Evolutionary conservation across 345 rosid genomes (phyloP).

Genomic region (Gynandropsis gynandra): DNA sequence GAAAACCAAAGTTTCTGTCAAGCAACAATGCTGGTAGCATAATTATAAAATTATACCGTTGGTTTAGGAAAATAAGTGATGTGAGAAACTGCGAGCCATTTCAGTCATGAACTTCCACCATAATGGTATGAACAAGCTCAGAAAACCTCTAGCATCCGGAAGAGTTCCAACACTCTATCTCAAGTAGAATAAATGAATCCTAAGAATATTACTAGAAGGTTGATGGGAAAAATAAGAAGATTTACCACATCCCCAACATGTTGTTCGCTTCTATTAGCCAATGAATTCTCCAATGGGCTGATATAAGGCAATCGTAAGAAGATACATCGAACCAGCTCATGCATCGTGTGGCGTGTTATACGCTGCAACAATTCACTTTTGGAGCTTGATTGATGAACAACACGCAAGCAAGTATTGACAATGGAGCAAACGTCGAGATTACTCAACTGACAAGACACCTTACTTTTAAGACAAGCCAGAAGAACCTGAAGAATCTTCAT

Average conservation of each 20-base stretch:
- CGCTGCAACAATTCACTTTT: conserved; percentile 70
- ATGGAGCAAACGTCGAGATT: conserved; percentile 66
- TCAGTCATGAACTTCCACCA: conserved; percentile 1
- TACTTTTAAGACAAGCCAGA: conserved; percentile 69
- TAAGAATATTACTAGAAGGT: not conserved
- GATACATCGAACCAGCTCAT: conserved; percentile 63
- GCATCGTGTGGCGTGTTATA: conserved; percentile 69
- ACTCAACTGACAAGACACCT: conserved; percentile 50
- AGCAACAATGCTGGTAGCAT: conserved; percentile 1
- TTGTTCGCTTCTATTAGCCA: conserved; percentile 23
- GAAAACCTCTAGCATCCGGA: not conserved
- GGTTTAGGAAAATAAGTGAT: too few species aligned
- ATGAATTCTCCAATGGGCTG: conserved; percentile 1
- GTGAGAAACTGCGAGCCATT: not conserved
- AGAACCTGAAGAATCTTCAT: conserved; percentile 84
- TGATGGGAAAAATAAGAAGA: not conserved
- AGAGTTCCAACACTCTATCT: not conserved
- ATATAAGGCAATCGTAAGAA: conserved; percentile 52
- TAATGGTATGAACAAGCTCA: not conserved
- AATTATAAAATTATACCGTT: not conserved
- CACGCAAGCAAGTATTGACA: conserved; percentile 62
- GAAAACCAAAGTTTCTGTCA: conserved; percentile 7
- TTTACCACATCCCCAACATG: conserved; percentile 34
- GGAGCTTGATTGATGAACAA: conserved; percentile 66
- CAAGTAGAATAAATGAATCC: conserved; percentile 7